Evolutionary conservation across 495 filamentous ascomycete genomes (phyloP).

Genomic region (Podospora pseudopauciseta): DNA sequence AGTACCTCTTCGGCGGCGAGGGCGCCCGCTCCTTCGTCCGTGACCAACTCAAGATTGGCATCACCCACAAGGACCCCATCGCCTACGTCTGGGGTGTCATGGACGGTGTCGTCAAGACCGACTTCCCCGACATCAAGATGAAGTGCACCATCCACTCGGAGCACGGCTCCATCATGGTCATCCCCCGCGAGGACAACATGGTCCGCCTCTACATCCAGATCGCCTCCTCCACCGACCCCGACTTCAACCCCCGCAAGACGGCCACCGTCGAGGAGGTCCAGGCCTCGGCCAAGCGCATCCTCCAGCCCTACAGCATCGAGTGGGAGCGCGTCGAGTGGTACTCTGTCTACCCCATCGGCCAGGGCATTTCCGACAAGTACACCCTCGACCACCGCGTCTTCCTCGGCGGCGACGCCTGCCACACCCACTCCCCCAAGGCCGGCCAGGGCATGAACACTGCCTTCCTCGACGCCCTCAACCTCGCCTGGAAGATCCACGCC

Average conservation of each 20-base stretch:
- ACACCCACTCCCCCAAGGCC: slow-evolving; percentile 82
- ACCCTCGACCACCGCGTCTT: slow-evolving; percentile 67
- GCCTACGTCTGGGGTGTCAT: slow-evolving; percentile 73
- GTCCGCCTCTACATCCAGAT: slow-evolving; percentile 75
- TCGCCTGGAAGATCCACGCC: slow-evolving; percentile 79
- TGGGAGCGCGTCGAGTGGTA: slow-evolving; percentile 71
- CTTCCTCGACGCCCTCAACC: slow-evolving; percentile 76
- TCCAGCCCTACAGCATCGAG: slow-evolving; percentile 63
- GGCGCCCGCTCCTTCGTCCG: slow-evolving; percentile 58
- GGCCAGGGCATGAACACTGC: slow-evolving; percentile 85
- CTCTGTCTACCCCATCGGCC: slow-evolving; percentile 68
- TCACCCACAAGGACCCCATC: slow-evolving; percentile 60
- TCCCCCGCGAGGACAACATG: slow-evolving; percentile 71
- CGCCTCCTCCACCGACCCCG: slow-evolving; percentile 60
- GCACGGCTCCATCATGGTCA: slow-evolving; percentile 70
- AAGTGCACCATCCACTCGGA: slow-evolving; percentile 80
- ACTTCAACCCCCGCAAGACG: slow-evolving; percentile 58
- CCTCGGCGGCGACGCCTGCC: slow-evolving; percentile 75
- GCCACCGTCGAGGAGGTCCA: slow-evolving; percentile 66
- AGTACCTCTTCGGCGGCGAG: slow-evolving; percentile 60
- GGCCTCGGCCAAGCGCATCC: slow-evolving; percentile 59
- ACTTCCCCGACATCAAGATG: slow-evolving; percentile 81
- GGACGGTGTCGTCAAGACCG: slow-evolving; percentile 70
- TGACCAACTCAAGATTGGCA: slow-evolving; percentile 58
- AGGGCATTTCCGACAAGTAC: slow-evolving; percentile 66